Conservation (phyloP, 805 yeast genomes). For the Brettanomyces bruxellensis region DNA sequence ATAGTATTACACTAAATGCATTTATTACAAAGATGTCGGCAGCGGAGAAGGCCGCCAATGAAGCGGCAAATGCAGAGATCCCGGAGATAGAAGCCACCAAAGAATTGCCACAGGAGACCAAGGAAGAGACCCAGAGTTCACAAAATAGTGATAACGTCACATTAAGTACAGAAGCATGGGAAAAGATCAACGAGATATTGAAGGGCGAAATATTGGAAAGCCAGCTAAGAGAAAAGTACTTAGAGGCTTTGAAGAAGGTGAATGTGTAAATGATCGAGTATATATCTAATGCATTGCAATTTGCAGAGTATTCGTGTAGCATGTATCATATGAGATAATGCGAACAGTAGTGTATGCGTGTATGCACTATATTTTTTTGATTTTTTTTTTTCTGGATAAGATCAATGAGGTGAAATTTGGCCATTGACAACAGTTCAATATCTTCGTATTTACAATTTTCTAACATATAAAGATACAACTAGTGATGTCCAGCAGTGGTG, state of each 20-base stretch:
- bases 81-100: constrained; percentile 1
- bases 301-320: too few relatives aligned
- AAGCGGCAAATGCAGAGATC: background rate
- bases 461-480: too few relatives aligned
- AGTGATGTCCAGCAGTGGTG: too few relatives aligned
- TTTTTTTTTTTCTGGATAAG: too few relatives aligned
- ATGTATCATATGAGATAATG: too few relatives aligned
- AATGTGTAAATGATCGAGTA: constrained; percentile 25
- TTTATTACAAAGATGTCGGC: constrained; percentile 8
- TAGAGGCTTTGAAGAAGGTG: constrained; percentile 9
- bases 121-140: too few relatives aligned
- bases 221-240: constrained; percentile 7
- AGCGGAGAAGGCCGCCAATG: background rate
- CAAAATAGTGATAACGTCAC: background rate
- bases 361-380: too few relatives aligned
- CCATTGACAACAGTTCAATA: too few relatives aligned
- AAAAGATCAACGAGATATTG: constrained; percentile 25
- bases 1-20: constrained; percentile 8
- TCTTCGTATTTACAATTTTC: too few relatives aligned
- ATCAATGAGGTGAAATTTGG: too few relatives aligned
- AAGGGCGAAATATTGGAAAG: constrained; percentile 22
- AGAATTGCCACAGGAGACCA: background rate
- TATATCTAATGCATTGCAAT: constrained; percentile 16
- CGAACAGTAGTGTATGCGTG: too few relatives aligned
- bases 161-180: constrained; percentile 25